These are phyloP conservation scores for Urtica urens DNA, from an alignment of 306 rosid genomes.

Conservation along the genomic window DNA sequence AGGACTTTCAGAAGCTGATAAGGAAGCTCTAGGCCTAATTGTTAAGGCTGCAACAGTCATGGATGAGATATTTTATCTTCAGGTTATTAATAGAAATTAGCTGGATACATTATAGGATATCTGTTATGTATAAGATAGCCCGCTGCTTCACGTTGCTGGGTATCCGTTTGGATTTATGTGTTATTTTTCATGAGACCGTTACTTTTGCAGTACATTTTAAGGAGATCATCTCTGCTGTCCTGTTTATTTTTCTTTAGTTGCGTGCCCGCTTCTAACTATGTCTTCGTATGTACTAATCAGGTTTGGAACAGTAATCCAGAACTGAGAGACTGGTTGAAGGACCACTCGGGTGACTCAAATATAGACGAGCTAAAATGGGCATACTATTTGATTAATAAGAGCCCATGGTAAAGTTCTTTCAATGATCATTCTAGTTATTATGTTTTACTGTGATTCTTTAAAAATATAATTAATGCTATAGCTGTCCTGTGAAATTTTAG, in stretches of 20 bases:
- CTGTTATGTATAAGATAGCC: too few relatives aligned
- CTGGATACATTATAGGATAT: background rate
- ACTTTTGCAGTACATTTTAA: background rate
- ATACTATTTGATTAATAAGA: slow-evolving; percentile 67
- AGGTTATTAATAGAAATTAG: slow-evolving; percentile 35
- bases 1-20: slow-evolving; percentile 59
- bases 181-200: background rate
- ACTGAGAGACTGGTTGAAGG: slow-evolving; percentile 78
- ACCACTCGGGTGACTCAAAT: slow-evolving; percentile 56
- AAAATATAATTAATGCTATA: too few relatives aligned
- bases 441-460: background rate
- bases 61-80: slow-evolving; percentile 70
- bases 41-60: slow-evolving; percentile 70
- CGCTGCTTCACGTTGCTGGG: background rate
- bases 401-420: slow-evolving; percentile 82
- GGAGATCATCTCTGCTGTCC: background rate
- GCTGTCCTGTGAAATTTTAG: too few relatives aligned
- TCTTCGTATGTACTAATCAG: slow-evolving; percentile 30
- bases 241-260: background rate
- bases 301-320: slow-evolving; percentile 73
- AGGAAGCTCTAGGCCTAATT: slow-evolving; percentile 49
- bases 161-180: background rate
- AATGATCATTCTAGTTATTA: slow-evolving; percentile 1
- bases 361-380: slow-evolving; percentile 79
- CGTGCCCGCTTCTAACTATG: slow-evolving; percentile 13